Percentiles rank a stretch among this genome's conserved stretches.
These are phyloP conservation scores for Nepenthes gracilis DNA, from an alignment of 148 eudicot genomes.

Conservation along the genomic window DNA sequence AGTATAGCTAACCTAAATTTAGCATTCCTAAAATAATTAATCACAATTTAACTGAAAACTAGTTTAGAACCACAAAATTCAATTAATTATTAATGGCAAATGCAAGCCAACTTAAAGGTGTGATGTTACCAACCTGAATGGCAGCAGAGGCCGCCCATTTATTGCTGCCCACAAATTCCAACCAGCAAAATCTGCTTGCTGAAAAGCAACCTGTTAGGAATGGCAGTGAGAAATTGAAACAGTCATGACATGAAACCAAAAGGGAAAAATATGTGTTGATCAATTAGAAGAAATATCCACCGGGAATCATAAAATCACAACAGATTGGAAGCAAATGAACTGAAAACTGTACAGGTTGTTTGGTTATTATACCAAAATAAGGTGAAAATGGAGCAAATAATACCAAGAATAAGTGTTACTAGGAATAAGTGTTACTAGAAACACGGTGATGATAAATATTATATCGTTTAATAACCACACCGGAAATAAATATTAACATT, in stretches of 20 bases:
- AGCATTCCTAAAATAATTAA: no score
- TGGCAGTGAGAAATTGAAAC: background rate
- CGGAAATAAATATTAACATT: no score
- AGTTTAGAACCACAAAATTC: background rate
- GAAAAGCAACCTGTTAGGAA: constrained; percentile 78
- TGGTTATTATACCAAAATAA: no score
- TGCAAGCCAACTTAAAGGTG: background rate
- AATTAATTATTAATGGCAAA: background rate
- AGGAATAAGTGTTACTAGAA: no score
- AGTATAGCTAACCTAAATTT: no score
- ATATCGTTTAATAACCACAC: no score
- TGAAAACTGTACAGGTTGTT: no score
- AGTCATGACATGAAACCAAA: background rate
- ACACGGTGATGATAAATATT: no score
- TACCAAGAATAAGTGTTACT: no score
- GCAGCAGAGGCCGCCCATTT: constrained; percentile 74
- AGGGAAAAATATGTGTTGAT: background rate
- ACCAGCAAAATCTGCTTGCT: constrained; percentile 95
- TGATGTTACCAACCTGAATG: constrained; percentile 58
- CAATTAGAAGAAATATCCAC: no score
- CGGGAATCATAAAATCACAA: no score
- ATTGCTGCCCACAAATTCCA: constrained; percentile 99
- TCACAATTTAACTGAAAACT: background rate
- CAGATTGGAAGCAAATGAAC: background rate
- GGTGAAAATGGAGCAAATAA: no score